A percentile compares a stretch with the other conserved stretches of the same genome.
These are phyloP conservation scores for Glonium stellatum DNA, from an alignment of 495 filamentous ascomycete species.

Conservation along the genomic window DNA sequence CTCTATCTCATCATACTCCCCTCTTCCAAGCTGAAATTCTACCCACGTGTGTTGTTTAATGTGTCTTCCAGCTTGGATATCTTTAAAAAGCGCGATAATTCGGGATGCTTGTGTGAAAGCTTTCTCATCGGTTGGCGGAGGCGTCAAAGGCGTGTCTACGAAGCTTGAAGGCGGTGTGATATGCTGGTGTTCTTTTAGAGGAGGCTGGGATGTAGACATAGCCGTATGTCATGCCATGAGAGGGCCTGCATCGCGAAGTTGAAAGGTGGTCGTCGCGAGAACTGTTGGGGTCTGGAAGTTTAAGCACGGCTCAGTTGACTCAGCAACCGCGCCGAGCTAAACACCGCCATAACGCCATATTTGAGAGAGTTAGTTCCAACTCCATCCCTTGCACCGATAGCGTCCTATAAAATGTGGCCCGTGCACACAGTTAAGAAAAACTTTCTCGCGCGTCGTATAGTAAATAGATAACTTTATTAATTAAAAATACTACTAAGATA, in stretches of 20 bases:
- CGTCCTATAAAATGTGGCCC: no score
- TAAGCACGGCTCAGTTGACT: no score
- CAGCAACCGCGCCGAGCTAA: no score
- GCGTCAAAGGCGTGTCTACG: constrained; percentile 20
- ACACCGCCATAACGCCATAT: no score
- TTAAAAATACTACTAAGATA: no score
- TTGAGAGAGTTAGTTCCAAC: no score
- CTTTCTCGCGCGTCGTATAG: no score
- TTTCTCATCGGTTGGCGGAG: constrained; percentile 23
- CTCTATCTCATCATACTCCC: constrained; percentile 26
- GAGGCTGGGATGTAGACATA: constrained; percentile 17
- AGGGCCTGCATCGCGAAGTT: constrained; percentile 20
- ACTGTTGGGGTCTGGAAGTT: no score
- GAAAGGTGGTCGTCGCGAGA: constrained; percentile 8
- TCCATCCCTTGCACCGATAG: no score
- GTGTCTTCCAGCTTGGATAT: constrained; percentile 14
- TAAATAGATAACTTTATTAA: no score
- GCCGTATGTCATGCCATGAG: constrained; percentile 14
- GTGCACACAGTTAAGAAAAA: no score
- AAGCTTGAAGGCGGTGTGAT: constrained; percentile 24
- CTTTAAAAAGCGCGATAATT: constrained; percentile 22
- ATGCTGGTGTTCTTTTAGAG: constrained; percentile 9
- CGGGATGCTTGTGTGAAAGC: constrained; percentile 16
- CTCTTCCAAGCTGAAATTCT: constrained; percentile 17
- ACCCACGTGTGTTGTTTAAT: constrained; percentile 13